Conservation (phyloP, 306 rosid species). For the Rosa persica region DNA sequence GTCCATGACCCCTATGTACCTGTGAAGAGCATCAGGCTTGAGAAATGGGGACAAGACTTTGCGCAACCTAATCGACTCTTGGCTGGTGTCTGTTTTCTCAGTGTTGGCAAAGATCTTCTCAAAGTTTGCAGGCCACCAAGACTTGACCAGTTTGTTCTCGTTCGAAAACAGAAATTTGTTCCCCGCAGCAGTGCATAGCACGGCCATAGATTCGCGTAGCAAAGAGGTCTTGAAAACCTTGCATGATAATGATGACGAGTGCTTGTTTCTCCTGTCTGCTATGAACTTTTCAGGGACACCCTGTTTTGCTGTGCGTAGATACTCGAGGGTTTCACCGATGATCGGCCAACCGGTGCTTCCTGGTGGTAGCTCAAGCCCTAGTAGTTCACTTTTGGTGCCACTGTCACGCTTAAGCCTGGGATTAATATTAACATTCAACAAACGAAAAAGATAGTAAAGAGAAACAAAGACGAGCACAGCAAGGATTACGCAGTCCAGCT, state of each 20-base stretch:
- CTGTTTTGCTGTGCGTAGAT: neutral
- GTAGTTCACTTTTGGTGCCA: neutral
- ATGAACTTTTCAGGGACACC: neutral
- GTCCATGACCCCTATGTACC: neutral
- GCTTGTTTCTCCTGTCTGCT: neutral
- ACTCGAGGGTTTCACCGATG: neutral
- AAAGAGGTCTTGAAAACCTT: neutral
- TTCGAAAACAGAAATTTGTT: neutral
- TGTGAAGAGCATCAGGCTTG: slow-evolving; percentile 1
- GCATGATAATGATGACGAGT: neutral
- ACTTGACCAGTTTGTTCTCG: neutral
- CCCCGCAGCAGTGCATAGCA: neutral
- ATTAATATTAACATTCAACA: neutral
- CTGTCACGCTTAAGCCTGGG: neutral
- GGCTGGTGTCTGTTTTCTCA: neutral
- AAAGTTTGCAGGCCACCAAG: neutral
- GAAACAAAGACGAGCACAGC: neutral
- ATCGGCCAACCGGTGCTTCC: neutral
- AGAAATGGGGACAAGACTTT: neutral
- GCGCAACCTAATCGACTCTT: neutral
- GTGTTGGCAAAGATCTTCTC: neutral
- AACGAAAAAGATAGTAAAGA: neutral
- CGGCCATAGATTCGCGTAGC: neutral
- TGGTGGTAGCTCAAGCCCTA: neutral
- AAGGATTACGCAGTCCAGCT: neutral